phyloP scores from a whole-genome alignment of 371 early-diverging fungal genomes.

The Mucor piriformis region DNA sequence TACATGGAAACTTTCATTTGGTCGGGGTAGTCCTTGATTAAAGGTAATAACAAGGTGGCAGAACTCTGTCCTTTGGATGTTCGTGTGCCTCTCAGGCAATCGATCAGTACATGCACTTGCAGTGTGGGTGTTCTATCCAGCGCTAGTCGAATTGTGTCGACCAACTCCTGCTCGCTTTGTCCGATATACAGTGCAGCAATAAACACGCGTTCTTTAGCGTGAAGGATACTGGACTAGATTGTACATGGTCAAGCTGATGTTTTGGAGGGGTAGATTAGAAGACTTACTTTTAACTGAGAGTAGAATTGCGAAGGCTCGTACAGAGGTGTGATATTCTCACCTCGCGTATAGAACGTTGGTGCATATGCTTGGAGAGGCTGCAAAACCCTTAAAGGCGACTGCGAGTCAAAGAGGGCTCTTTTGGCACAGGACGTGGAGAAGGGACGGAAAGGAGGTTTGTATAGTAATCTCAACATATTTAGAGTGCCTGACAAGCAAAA shows the following conservation, averaged over 20 bases:
- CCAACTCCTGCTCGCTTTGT: slow-evolving; percentile 76
- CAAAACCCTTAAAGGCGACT: slow-evolving; percentile 5
- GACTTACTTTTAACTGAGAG: slow-evolving; percentile 35
- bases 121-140: slow-evolving; percentile 55
- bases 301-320: slow-evolving; percentile 55
- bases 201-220: slow-evolving; percentile 73
- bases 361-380: slow-evolving; percentile 27
- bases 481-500: no score
- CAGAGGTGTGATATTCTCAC: slow-evolving; percentile 41
- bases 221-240: slow-evolving; percentile 57
- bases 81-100: slow-evolving; percentile 88
- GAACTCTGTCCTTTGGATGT: slow-evolving; percentile 65
- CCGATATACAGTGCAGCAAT: slow-evolving; percentile 93
- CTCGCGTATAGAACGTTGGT: slow-evolving; percentile 33
- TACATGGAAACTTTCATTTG: slow-evolving; percentile 76
- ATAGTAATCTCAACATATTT: slow-evolving; percentile 4
- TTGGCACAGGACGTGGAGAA: slow-evolving; percentile 9
- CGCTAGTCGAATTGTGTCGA: slow-evolving; percentile 63
- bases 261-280: not conserved
- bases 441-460: slow-evolving; percentile 8
- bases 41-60: slow-evolving; percentile 67
- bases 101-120: slow-evolving; percentile 76
- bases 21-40: slow-evolving; percentile 67
- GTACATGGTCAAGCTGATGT: not conserved
- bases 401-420: slow-evolving; percentile 1